These are phyloP conservation scores for Pistacia atlantica DNA, from an alignment of 345 rosid genomes.

Conservation along the genomic window DNA sequence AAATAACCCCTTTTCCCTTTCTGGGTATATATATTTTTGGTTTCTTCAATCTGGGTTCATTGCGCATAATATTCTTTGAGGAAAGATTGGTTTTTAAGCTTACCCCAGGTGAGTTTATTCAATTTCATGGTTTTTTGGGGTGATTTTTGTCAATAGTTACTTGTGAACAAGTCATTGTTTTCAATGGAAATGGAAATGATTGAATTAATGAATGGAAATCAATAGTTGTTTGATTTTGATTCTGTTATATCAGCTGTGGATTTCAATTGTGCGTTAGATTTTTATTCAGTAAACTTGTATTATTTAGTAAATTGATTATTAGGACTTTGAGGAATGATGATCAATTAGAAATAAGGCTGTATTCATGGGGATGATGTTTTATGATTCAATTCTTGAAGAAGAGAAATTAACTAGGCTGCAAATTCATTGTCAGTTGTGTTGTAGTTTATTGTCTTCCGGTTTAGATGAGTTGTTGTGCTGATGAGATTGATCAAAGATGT, in stretches of 20 bases:
- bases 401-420: neutral
- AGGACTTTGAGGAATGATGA: neutral
- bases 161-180: neutral
- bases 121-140: neutral
- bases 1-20: neutral
- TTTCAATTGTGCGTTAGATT: neutral
- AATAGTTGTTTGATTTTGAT: neutral
- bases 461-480: neutral
- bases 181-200: neutral
- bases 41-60: constrained; percentile 10
- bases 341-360: neutral
- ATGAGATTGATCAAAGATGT: neutral
- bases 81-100: neutral
- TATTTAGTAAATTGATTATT: neutral
- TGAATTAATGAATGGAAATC: neutral
- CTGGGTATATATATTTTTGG: neutral
- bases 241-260: neutral
- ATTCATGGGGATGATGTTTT: neutral
- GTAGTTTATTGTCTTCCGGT: neutral
- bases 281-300: neutral
- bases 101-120: neutral
- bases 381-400: neutral
- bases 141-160: neutral
- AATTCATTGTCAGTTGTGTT: neutral
- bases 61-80: neutral